phyloP scores from a whole-genome alignment of 495 filamentous ascomycete species.

The Sordaria brevicollis region DNA sequence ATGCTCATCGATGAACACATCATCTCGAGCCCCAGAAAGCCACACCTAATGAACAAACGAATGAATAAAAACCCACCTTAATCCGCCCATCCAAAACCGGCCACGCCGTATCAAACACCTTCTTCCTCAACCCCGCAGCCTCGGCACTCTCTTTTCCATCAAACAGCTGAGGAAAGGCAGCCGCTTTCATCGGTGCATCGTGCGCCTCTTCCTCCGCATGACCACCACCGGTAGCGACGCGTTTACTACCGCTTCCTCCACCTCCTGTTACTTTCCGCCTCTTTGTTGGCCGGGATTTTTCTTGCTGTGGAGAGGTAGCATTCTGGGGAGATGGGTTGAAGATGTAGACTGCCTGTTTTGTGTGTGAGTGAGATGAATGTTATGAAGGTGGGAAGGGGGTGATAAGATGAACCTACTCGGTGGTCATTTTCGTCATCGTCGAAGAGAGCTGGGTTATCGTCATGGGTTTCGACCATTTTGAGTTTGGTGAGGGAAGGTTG shows the following conservation, averaged over 20 bases:
- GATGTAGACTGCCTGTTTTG: constrained; percentile 54
- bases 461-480: constrained; percentile 8
- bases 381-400: background rate
- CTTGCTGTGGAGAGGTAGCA: constrained; percentile 13
- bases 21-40: background rate
- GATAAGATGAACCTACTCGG: constrained; percentile 10
- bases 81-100: constrained; percentile 53
- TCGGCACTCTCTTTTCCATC: constrained; percentile 48
- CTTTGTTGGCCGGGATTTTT: constrained; percentile 46
- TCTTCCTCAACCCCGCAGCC: constrained; percentile 43
- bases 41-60: background rate
- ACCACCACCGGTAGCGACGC: background rate
- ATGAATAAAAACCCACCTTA: constrained; percentile 39
- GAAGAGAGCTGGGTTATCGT: constrained; percentile 3
- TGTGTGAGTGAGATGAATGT: background rate
- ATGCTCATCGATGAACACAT: background rate
- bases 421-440: constrained; percentile 25
- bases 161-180: constrained; percentile 51
- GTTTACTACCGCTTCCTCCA: background rate
- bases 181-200: background rate
- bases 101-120: constrained; percentile 60
- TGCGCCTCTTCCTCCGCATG: background rate
- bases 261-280: constrained; percentile 42
- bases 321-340: constrained; percentile 43
- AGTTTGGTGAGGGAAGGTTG: background rate